Evolutionary conservation across 2,329 filamentous ascomycete species (phyloP).

Genomic region (Neofusicoccum umdonicola): DNA sequence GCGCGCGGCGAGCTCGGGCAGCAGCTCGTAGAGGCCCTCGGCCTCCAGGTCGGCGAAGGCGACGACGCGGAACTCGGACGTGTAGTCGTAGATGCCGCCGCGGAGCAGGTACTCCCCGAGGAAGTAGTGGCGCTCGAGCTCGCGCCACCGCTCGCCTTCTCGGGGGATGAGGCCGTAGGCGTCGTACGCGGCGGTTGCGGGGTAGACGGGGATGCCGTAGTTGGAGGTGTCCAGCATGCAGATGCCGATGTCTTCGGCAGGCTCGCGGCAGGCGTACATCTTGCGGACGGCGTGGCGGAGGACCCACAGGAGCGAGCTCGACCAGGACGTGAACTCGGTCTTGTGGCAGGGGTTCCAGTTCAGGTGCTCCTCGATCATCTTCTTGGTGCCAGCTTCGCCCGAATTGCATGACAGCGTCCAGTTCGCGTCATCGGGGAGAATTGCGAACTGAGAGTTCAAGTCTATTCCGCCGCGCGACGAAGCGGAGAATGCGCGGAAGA

Average conservation of each 20-base stretch:
- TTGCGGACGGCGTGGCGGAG: background rate
- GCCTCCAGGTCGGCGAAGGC: background rate
- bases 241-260: background rate
- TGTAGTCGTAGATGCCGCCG: background rate
- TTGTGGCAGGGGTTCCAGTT: background rate
- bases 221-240: background rate
- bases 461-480: background rate
- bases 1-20: background rate
- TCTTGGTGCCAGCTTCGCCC: background rate
- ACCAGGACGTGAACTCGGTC: constrained; percentile 8
- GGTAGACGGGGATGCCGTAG: background rate
- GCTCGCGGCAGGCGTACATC: background rate
- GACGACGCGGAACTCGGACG: background rate
- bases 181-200: background rate
- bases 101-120: constrained; percentile 1
- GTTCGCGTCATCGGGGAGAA: background rate
- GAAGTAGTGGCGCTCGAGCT: constrained; percentile 1
- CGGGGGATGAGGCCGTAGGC: background rate
- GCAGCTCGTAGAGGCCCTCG: background rate
- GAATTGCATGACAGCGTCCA: background rate
- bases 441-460: background rate
- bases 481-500: constrained; percentile 6
- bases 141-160: background rate
- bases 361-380: constrained; percentile 1
- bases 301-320: constrained; percentile 2